Conservation (phyloP, 2,329 filamentous ascomycete genomes). For the Pseudogymnoascus sp. region DNA sequence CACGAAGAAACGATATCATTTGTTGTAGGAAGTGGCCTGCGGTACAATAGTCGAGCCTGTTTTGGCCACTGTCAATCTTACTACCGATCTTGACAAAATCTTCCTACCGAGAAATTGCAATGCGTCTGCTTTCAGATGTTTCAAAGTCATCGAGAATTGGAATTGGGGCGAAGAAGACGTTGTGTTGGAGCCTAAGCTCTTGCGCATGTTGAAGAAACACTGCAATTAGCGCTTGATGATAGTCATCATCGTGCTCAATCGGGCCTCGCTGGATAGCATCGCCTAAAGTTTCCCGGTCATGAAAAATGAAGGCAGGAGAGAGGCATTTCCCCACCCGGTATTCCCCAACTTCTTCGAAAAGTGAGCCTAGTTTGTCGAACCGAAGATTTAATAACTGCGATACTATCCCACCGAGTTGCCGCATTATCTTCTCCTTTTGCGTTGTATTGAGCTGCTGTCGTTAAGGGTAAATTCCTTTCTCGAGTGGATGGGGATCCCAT, state of each 20-base stretch:
- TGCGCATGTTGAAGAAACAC: conserved; percentile 19
- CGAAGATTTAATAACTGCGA: conserved; percentile 12
- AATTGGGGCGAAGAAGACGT: conserved; percentile 25
- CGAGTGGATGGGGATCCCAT: conserved; percentile 11
- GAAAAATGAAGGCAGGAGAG: background rate
- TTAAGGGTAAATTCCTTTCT: background rate
- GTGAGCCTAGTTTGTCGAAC: conserved; percentile 15
- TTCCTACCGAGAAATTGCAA: conserved; percentile 14
- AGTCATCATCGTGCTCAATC: conserved; percentile 20
- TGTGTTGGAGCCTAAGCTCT: conserved; percentile 22
- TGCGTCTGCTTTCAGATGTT: conserved; percentile 16
- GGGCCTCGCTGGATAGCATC: conserved; percentile 22
- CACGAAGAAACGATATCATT: conserved; percentile 20
- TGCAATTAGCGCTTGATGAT: conserved; percentile 22
- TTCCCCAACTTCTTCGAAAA: conserved; percentile 11
- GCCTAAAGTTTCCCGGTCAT: background rate
- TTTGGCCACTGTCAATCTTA: conserved; percentile 23
- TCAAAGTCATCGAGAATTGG: conserved; percentile 20
- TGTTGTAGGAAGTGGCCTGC: conserved; percentile 19
- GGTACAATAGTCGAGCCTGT: conserved; percentile 20
- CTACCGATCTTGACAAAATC: conserved; percentile 17
- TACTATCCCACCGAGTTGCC: conserved; percentile 10
- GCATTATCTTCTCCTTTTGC: conserved; percentile 13
- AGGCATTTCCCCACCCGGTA: conserved; percentile 12
- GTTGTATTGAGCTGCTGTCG: conserved; percentile 5